A percentile compares a stretch with the other conserved stretches of the same genome.
Evolutionary conservation across 257 asterid species (phyloP).

Genomic region (Ocimum tenuiflorum): DNA sequence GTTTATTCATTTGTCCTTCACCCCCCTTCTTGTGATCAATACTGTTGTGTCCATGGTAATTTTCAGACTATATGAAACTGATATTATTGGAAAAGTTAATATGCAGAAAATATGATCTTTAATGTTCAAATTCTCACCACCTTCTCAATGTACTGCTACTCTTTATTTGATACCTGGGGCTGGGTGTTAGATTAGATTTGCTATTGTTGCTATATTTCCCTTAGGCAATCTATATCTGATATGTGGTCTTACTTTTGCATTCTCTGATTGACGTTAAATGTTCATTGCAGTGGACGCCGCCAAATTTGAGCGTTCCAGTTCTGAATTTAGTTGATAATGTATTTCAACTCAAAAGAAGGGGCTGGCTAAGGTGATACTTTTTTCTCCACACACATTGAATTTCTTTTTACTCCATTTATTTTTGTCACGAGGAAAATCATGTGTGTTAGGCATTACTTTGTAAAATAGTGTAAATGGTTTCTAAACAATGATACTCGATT

Average conservation of each 20-base stretch:
- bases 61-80: not conserved
- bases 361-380: conserved; percentile 84
- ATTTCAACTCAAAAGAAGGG: conserved; percentile 95
- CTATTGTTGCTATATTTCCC: not conserved
- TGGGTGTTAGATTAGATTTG: too few relatives aligned
- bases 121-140: conserved; percentile 4
- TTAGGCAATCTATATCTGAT: conserved; percentile 9
- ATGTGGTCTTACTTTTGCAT: conserved; percentile 19
- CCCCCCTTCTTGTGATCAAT: not conserved
- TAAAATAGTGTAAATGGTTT: too few relatives aligned
- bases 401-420: not conserved
- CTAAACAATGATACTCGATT: too few relatives aligned
- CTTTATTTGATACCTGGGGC: too few relatives aligned
- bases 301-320: conserved; percentile 84
- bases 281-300: conserved; percentile 92
- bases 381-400: conserved; percentile 12
- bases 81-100: conserved; percentile 1
- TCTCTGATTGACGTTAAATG: conserved; percentile 10
- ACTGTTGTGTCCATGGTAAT: not conserved
- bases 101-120: conserved; percentile 1
- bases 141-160: conserved; percentile 15
- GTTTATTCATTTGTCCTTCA: not conserved
- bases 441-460: too few relatives aligned
- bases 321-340: conserved; percentile 85
- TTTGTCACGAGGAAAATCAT: too few relatives aligned